These are phyloP conservation scores for Galerina sulciceps DNA, from an alignment of 768 basidiomycete genomes.

Conservation along the genomic window DNA sequence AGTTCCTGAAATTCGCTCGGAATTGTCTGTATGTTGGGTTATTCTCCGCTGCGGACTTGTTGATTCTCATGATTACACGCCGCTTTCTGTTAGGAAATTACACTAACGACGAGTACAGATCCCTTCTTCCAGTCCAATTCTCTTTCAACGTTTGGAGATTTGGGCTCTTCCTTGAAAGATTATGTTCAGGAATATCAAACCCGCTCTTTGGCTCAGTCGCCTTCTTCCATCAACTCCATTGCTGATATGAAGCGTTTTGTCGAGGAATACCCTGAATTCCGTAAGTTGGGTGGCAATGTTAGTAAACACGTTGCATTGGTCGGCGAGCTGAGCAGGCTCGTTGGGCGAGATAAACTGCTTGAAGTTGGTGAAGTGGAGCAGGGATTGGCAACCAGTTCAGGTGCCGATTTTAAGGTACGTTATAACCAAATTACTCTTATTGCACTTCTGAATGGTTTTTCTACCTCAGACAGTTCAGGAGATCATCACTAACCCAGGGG, in stretches of 20 bases:
- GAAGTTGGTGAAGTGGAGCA: slow-evolving; percentile 96
- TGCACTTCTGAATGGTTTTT: background rate
- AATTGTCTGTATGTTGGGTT: slow-evolving; percentile 68
- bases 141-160: slow-evolving; percentile 93
- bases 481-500: slow-evolving; percentile 65
- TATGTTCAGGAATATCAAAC: slow-evolving; percentile 95
- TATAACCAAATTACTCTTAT: background rate
- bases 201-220: slow-evolving; percentile 74
- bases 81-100: slow-evolving; percentile 73
- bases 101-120: slow-evolving; percentile 88
- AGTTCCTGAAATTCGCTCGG: slow-evolving; percentile 86
- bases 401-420: slow-evolving; percentile 82
- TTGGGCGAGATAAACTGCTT: slow-evolving; percentile 83
- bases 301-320: slow-evolving; percentile 98
- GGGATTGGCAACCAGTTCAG: slow-evolving; percentile 90
- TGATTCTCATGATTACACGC: background rate
- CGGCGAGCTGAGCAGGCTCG: slow-evolving; percentile 91
- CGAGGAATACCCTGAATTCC: slow-evolving; percentile 98
- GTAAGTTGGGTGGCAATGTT: slow-evolving; percentile 95
- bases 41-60: background rate
- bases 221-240: slow-evolving; percentile 89
- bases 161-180: slow-evolving; percentile 87
- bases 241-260: slow-evolving; percentile 97
- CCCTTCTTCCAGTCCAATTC: slow-evolving; percentile 92
- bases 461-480: slow-evolving; percentile 75